A percentile compares a stretch with the other conserved stretches of the same genome.
phyloP scores from a whole-genome alignment of 2,329 filamentous ascomycete species.

The Ceratocystis lukuohia region DNA sequence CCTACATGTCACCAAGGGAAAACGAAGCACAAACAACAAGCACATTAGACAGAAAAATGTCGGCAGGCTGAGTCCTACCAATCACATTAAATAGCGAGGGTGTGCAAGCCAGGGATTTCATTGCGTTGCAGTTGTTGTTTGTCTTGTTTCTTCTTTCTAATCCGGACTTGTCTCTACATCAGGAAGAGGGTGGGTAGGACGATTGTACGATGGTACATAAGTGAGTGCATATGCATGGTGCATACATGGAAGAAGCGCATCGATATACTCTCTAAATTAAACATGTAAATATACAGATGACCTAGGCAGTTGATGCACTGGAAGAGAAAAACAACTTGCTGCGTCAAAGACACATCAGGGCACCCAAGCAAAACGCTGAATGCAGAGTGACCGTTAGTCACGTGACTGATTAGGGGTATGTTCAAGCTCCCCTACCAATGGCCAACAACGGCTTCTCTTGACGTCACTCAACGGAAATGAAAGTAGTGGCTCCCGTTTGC shows the following conservation, averaged over 20 bases:
- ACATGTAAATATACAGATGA: background rate
- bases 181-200: background rate
- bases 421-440: too few species aligned
- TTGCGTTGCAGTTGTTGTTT: background rate
- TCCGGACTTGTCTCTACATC: background rate
- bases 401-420: too few species aligned
- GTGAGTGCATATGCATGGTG: conserved; percentile 7
- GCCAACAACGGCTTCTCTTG: too few species aligned
- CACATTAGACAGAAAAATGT: background rate
- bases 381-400: too few species aligned
- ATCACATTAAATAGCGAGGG: background rate
- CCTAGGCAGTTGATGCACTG: background rate
- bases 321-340: background rate
- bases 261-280: background rate
- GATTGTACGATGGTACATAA: background rate
- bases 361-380: too few species aligned
- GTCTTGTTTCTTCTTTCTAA: background rate
- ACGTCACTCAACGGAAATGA: too few species aligned
- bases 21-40: background rate
- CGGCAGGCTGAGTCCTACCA: background rate
- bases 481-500: too few species aligned
- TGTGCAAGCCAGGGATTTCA: background rate
- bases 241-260: background rate
- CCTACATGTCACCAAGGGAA: background rate
- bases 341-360: background rate